Evolutionary conservation across 805 yeast genomes (phyloP), one percentile per base, ranked within the genome.

Genomic region (Kluyveromyces lactis): DNA sequence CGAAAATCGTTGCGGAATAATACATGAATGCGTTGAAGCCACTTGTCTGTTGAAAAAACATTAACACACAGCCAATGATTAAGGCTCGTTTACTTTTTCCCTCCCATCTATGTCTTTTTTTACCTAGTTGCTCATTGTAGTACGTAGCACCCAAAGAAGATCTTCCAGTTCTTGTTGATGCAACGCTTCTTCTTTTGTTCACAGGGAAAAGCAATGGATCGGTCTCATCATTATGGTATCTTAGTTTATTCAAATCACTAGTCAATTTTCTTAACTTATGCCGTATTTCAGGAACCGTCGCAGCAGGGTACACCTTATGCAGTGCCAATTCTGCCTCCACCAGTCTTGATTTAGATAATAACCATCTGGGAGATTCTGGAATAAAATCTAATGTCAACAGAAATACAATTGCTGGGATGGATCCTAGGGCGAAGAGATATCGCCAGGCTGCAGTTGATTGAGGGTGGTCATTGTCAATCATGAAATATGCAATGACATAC

Each of bases 1-100:
- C 55, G 63, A 77, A 75, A 33, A 77, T 68, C 11, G 78, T 66
- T 8, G 81, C 72, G 4, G 79, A 73, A 50, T 76, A 77, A 56
- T 75, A 77, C 71, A 77, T 74, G 51, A 77, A 75, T 30, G 78
- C 75, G 58, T 76, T 76, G 53, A 75, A 71, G 40, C 82, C 82
- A n/a, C 76, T 68, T 37, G 70, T 63, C 55, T 77, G 82, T 52
- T 77, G 82, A 46, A 73, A 67, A 45, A 73, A 64, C 67, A 75
- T 64, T 31, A 77, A 55, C 15, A 71, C 71, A 47, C 75, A 69
- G 3, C 78, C 67, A 9, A 77, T 72, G 33, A 69, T 44, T 4
- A 68, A 46, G 0, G 73, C 73, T 37, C 67, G 55, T 30, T 51
- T 56, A 16, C 66, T 72, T 21, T 51, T 47, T 11, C 58, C 47